phyloP scores from a whole-genome alignment of 495 filamentous ascomycete species.

The Cercophora scortea region DNA sequence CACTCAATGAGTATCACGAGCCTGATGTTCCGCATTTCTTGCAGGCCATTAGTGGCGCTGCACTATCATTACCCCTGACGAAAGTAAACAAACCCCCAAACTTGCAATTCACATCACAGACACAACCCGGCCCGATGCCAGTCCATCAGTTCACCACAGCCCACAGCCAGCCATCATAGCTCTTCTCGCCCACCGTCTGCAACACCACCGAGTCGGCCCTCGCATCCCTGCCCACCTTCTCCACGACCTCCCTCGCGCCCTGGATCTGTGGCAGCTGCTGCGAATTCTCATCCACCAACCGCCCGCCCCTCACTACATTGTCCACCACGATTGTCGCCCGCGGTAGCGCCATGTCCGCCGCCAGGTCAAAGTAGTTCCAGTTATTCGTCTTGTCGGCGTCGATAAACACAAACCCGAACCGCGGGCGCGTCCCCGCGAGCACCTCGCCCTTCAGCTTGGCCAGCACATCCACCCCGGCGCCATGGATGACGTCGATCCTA shows the following conservation, averaged over 20 bases:
- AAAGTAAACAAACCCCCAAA: background rate
- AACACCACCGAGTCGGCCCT: conserved; percentile 40
- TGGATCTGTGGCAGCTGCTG: background rate
- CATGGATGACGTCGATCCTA: conserved; percentile 35
- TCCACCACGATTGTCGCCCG: conserved; percentile 38
- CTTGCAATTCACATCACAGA: background rate
- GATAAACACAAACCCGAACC: conserved; percentile 45
- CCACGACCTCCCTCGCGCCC: conserved; percentile 28
- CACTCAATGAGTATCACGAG: no score
- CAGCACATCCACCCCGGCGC: conserved; percentile 38
- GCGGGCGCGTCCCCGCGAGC: conserved; percentile 34
- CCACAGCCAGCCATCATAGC: conserved; percentile 40
- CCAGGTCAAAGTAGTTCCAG: conserved; percentile 40
- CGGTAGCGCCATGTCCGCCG: conserved; percentile 28
- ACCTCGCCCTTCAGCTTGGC: conserved; percentile 32
- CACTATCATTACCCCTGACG: no score
- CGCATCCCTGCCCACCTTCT: conserved; percentile 34
- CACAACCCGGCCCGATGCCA: background rate
- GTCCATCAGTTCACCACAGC: conserved; percentile 28
- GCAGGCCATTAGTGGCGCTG: no score
- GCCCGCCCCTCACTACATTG: conserved; percentile 41
- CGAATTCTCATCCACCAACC: conserved; percentile 7
- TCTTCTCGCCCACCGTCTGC: conserved; percentile 45
- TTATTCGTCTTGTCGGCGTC: conserved; percentile 45
- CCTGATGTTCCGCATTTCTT: no score